Evolutionary conservation across 148 eudicot genomes (phyloP).

Genomic region (Amaranthus palmeri): DNA sequence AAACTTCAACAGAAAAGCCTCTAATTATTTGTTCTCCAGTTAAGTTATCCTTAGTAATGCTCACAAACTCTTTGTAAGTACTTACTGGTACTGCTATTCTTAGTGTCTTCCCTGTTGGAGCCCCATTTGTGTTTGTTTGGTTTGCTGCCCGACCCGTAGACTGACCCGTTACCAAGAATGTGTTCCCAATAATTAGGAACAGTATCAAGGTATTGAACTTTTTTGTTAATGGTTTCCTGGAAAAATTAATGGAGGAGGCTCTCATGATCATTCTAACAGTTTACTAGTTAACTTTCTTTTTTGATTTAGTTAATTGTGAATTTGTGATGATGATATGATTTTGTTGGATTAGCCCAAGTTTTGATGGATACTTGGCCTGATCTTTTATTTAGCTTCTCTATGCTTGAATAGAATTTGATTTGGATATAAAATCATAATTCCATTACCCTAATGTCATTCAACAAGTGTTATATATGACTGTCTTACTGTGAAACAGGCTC

Average conservation of each 20-base stretch:
- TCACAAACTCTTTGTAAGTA: slow-evolving; percentile 21
- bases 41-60: background rate
- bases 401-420: background rate
- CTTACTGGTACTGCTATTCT: slow-evolving; percentile 27
- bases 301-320: background rate
- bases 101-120: background rate
- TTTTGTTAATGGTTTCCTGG: too few species aligned
- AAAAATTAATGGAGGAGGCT: background rate
- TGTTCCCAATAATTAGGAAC: slow-evolving; percentile 1
- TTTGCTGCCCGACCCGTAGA: background rate
- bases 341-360: background rate
- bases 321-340: background rate
- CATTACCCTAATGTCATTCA: too few species aligned
- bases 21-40: background rate
- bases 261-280: background rate
- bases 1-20: slow-evolving; percentile 28
- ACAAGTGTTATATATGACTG: too few species aligned
- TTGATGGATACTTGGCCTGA: background rate
- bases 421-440: too few species aligned
- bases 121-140: too few species aligned
- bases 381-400: background rate
- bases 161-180: background rate
- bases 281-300: background rate
- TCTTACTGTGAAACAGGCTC: too few species aligned
- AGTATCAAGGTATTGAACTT: background rate